A percentile compares a stretch with the other conserved stretches of the same genome.
phyloP scores from a whole-genome alignment of 169 alveolate species.

The Plasmodium relictum region DNA sequence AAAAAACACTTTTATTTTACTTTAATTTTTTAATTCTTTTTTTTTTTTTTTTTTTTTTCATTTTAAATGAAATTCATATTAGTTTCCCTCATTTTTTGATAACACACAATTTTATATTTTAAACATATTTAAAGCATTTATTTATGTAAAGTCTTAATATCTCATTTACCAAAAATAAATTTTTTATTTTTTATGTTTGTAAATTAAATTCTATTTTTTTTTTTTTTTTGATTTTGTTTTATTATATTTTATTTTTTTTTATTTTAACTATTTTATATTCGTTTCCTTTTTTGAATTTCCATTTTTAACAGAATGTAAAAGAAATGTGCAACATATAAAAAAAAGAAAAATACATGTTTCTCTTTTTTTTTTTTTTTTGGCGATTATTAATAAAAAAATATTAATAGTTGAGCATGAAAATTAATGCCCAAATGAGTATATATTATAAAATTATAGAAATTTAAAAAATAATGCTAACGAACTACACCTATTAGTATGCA shows the following conservation, averaged over 20 bases:
- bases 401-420: no score
- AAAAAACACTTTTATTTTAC: no score
- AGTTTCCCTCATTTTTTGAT: neutral
- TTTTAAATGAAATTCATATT: neutral
- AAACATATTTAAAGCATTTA: constrained; percentile 10
- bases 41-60: no score
- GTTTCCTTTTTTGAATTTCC: no score
- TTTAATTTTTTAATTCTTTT: no score
- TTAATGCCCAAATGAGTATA: no score
- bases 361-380: no score
- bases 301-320: no score
- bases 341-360: neutral
- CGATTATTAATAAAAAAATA: no score
- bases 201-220: neutral
- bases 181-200: neutral
- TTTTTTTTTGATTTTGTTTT: neutral
- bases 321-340: neutral
- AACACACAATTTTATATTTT: constrained; percentile 10
- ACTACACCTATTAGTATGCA: no score
- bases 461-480: no score
- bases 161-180: neutral
- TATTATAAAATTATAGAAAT: no score
- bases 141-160: constrained; percentile 11
- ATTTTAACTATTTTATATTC: neutral
- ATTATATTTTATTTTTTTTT: neutral